Conservation (phyloP, 257 asterid genomes). For the Solanum arcanum region DNA sequence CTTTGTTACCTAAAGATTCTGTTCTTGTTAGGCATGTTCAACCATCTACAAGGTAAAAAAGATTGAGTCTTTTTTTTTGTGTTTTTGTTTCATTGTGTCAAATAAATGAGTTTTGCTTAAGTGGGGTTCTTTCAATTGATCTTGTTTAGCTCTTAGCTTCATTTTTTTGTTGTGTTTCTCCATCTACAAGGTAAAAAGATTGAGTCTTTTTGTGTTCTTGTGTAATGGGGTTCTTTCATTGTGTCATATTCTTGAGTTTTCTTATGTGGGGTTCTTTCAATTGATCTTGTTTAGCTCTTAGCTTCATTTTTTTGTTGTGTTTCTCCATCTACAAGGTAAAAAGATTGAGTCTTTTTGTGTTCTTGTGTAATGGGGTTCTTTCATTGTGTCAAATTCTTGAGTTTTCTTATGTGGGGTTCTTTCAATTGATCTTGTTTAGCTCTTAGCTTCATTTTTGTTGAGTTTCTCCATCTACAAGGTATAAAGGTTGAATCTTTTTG, state of each 20-base stretch:
- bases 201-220: neutral
- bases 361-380: neutral
- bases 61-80: neutral
- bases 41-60: slow-evolving; percentile 48
- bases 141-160: slow-evolving; percentile 17
- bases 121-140: slow-evolving; percentile 1
- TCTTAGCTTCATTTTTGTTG: neutral
- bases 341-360: neutral
- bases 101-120: neutral
- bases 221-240: neutral
- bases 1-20: slow-evolving; percentile 28
- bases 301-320: neutral
- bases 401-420: neutral
- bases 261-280: neutral
- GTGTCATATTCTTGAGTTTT: neutral
- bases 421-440: slow-evolving; percentile 25
- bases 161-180: neutral
- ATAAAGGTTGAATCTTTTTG: neutral
- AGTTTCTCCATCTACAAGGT: slow-evolving; percentile 46
- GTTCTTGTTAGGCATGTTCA: slow-evolving; percentile 51
- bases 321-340: slow-evolving; percentile 50
- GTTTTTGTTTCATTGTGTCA: neutral
- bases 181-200: slow-evolving; percentile 41
- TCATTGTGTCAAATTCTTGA: neutral
- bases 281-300: slow-evolving; percentile 22